Evolutionary conservation across 2,329 filamentous ascomycete genomes (phyloP).

Genomic region (Hysterium pulicare): DNA sequence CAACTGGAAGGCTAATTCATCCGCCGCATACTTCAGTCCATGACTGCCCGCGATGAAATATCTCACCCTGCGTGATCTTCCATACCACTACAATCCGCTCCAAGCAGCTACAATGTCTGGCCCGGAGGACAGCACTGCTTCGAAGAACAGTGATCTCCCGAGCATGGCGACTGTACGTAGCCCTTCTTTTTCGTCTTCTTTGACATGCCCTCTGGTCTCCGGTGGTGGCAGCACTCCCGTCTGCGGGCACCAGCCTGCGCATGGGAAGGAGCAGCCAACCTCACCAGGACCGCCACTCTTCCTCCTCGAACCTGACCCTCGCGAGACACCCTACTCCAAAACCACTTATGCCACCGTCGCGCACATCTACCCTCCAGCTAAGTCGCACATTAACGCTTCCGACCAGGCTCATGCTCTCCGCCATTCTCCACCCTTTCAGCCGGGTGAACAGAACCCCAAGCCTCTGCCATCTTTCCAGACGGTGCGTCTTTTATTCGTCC

Average conservation of each 20-base stretch:
- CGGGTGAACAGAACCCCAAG: constrained; percentile 24
- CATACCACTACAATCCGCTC: constrained; percentile 28
- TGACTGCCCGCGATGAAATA: constrained; percentile 28
- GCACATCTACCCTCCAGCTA: no score
- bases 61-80: constrained; percentile 38
- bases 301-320: no score
- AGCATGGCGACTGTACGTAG: constrained; percentile 29
- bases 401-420: constrained; percentile 26
- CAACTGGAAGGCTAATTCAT: no score
- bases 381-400: constrained; percentile 3
- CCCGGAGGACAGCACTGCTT: constrained; percentile 12
- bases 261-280: no score
- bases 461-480: constrained; percentile 31
- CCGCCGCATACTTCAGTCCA: no score
- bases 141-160: constrained; percentile 14
- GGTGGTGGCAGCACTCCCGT: no score
- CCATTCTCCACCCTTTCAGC: constrained; percentile 32
- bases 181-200: background rate
- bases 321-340: no score
- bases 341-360: no score
- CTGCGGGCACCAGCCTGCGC: no score
- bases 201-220: no score
- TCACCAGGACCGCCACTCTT: no score
- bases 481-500: constrained; percentile 14
- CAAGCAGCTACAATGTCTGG: constrained; percentile 28